phyloP scores from a whole-genome alignment of 148 eudicot genomes.

The Nepenthes mirabilis region DNA sequence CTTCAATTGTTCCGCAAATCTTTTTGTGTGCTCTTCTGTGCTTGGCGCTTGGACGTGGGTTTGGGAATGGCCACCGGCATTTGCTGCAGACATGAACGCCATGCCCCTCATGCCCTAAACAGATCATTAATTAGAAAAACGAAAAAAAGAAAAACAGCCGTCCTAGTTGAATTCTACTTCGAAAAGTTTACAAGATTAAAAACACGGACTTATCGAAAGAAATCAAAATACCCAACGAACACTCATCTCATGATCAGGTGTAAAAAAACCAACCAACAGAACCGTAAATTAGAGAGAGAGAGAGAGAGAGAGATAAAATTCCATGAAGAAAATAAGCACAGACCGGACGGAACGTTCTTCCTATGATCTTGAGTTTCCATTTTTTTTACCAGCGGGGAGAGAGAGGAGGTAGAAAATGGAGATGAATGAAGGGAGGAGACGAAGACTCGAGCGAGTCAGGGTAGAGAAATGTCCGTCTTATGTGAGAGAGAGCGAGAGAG shows the following conservation, averaged over 20 bases:
- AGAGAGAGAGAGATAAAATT: not conserved
- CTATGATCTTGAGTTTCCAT: constrained; percentile 34
- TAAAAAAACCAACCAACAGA: too few relatives aligned
- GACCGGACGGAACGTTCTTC: constrained; percentile 23
- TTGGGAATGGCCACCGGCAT: constrained; percentile 82
- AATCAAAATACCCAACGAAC: not conserved
- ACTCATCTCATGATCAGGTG: too few relatives aligned
- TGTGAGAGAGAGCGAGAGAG: too few relatives aligned
- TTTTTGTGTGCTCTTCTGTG: constrained; percentile 71
- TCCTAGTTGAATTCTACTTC: too few relatives aligned
- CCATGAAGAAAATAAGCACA: constrained; percentile 1
- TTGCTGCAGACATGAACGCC: constrained; percentile 41
- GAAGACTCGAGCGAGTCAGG: not conserved
- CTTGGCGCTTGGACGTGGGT: constrained; percentile 64
- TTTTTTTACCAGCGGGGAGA: constrained; percentile 4
- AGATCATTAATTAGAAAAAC: constrained; percentile 1
- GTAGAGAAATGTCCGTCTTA: not conserved
- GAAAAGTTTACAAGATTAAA: too few relatives aligned
- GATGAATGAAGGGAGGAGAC: constrained; percentile 5
- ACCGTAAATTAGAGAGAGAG: not conserved
- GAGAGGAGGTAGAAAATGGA: constrained; percentile 1
- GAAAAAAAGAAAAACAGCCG: not conserved
- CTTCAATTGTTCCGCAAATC: constrained; percentile 69
- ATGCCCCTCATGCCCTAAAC: constrained; percentile 30
- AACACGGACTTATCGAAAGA: too few relatives aligned